Evolutionary conservation across 768 basidiomycete genomes (phyloP), one percentile per base, ranked within the genome.

Genomic region (Epithele typhae): DNA sequence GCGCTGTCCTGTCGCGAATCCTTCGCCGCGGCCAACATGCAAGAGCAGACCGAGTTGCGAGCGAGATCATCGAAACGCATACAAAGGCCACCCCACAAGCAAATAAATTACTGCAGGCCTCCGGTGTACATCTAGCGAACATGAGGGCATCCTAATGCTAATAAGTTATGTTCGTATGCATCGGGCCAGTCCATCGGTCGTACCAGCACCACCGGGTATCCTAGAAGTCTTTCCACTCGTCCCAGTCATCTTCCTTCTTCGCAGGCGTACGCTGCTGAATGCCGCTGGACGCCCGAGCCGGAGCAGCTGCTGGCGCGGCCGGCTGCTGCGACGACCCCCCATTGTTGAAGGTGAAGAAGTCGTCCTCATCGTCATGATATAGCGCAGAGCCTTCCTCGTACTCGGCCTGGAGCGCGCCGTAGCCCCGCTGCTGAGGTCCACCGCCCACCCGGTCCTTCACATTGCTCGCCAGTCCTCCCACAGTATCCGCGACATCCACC

Each of bases 401-500:
- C 61, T 37, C 72, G 71, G 62, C 81, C 76, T 38, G 82, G 71
- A 50, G 70, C 56, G 55, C 54, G 18, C 63, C 63, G 49, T 71
- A 69, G 17, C 68, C 69, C 27, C 61, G 51, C 14, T 78, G 64
- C 39, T 72, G 59, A 30, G 85, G 86, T 3, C 79, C 77, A 15
- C 78, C 70, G 1, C 71, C 69, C 21, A 86, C 64, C 4, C 59
- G 71, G 30, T 83, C 83, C 61, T 71, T 78, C 45, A 87, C 84
- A 0, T 69, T 73, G 30, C 75, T 78, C 25, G 87, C 82, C 8
- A 87, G 75, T 32, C 80, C 82, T 11, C 81, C 83, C 36, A 93
- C 77, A 37, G 78, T 82, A 56, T 78, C 84, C 42, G 79, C 90
- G 7, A 95, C 85, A 63, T 97, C 93, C 3, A 94, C 83, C 9